Evolutionary conservation across 306 rosid genomes (phyloP), one percentile per base, ranked within the genome.

Genomic region (Prunus padus): DNA sequence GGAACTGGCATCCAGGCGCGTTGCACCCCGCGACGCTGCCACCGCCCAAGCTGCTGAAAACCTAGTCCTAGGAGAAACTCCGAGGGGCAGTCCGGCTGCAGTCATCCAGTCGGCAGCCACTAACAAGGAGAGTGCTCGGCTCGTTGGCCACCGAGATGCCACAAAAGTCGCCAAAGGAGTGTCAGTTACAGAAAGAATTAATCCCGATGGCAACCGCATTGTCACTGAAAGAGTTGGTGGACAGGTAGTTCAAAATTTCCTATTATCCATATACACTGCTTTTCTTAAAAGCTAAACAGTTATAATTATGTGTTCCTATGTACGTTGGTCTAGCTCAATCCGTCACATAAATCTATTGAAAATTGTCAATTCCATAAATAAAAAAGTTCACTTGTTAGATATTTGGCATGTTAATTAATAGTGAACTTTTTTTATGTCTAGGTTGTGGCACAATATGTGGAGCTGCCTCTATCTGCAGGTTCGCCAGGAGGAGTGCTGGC

Each of bases 61-160:
- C 79, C 33, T 69, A 14, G 80, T 79, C 0, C 55, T 89, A 6
- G 91, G 97, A 8, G 80, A 84, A 44, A 84, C 91, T 65, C 89
- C 69, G 18, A 84, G 71, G 30, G 91, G 90, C 0, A 82, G 96
- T 3, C 93, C 92, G 0, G 92, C 97, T 0, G 65, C 89, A 0
- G 89, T 88, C 11, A 93, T 91, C 93, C 88, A 89, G 79, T 86
- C 88, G 0, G 97, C 93, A 0, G 93, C 96, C 0, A 15, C 79
- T 0, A 1, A 76, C 18, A 93, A 93, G 68, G 10, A 70, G 55
- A 44, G 55, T 11, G 73, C 74, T 0, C 88, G 89, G 4, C 65
- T 85, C 0, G 83, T 79, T 0, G 46, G 74, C 51, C 83, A 72
- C n/a, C 19, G 1, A 0, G 87, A 85, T 5, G 60, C 69, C 33